Evolutionary conservation across 2,329 filamentous ascomycete species (phyloP).

Genomic region (Arthroderma sp.): DNA sequence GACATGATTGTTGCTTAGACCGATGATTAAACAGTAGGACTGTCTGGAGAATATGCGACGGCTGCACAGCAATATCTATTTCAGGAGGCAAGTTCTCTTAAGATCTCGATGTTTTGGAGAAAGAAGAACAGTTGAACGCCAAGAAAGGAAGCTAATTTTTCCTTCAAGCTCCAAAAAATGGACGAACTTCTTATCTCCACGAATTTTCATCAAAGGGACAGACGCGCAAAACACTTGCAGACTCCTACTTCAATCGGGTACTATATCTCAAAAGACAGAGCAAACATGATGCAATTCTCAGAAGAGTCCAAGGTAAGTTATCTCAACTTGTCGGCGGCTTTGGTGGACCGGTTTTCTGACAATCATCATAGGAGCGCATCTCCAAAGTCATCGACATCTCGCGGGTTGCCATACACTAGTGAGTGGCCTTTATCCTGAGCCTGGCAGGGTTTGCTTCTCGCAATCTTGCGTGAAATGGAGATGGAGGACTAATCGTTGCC

Average conservation of each 20-base stretch:
- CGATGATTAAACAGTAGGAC: not conserved
- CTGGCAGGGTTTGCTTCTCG: not conserved
- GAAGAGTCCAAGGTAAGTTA: constrained; percentile 82
- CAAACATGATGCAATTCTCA: constrained; percentile 54
- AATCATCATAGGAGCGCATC: constrained; percentile 75
- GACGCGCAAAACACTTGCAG: not conserved
- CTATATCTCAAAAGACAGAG: not conserved
- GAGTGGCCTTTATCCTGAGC: constrained; percentile 28
- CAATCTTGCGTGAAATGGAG: constrained; percentile 25
- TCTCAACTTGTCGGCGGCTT: not conserved
- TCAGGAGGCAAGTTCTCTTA: not conserved
- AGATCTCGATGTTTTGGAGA: not conserved
- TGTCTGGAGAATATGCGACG: not conserved
- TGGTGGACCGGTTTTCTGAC: not conserved
- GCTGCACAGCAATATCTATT: not conserved
- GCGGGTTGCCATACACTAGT: constrained; percentile 92
- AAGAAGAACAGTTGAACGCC: not conserved
- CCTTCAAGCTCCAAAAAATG: not conserved
- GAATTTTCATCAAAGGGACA: not conserved
- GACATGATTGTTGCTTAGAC: constrained; percentile 39
- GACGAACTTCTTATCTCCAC: constrained; percentile 7
- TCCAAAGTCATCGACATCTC: constrained; percentile 91
- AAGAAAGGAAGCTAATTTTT: constrained; percentile 1
- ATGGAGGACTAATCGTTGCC: constrained; percentile 14
- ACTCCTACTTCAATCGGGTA: not conserved